Conservation (phyloP, 257 asterid genomes). For the Eucommia ulmoides region DNA sequence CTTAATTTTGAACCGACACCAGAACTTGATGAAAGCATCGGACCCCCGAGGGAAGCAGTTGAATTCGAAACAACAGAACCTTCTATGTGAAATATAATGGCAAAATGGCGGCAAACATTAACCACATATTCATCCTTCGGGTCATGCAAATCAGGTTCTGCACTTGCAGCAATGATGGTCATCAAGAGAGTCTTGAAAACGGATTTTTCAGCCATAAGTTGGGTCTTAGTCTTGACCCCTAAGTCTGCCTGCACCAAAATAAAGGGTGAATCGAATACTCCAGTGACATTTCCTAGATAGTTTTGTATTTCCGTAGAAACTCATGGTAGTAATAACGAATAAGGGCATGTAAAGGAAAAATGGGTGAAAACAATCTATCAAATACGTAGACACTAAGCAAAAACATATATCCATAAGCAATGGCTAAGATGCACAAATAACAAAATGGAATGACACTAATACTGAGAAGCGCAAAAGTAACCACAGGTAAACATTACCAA, state of each 20-base stretch:
- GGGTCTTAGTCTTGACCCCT: conserved; percentile 99
- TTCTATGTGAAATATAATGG: conserved; percentile 84
- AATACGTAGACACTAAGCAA: too few relatives aligned
- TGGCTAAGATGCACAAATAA: too few relatives aligned
- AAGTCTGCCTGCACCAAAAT: conserved; percentile 82
- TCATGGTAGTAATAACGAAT: too few relatives aligned
- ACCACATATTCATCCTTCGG: conserved; percentile 71
- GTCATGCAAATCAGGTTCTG: conserved; percentile 74
- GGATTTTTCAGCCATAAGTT: conserved; percentile 97
- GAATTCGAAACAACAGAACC: conserved; percentile 41
- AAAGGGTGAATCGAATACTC: conserved; percentile 2
- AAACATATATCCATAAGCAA: too few relatives aligned
- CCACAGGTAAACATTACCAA: too few relatives aligned
- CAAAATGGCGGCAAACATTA: conserved; percentile 87
- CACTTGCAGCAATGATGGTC: conserved; percentile 93
- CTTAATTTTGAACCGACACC: conserved; percentile 45
- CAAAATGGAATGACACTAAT: too few relatives aligned
- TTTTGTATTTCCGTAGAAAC: too few relatives aligned
- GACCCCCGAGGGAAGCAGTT: conserved; percentile 39
- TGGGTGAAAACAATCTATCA: too few relatives aligned
- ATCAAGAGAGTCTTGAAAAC: conserved; percentile 88
- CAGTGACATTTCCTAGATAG: too few relatives aligned
- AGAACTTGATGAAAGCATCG: conserved; percentile 43
- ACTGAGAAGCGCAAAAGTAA: too few relatives aligned
- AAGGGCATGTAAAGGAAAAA: too few relatives aligned